These are phyloP conservation scores for Mycena haematopus DNA, from an alignment of 768 basidiomycete species.

Conservation along the genomic window DNA sequence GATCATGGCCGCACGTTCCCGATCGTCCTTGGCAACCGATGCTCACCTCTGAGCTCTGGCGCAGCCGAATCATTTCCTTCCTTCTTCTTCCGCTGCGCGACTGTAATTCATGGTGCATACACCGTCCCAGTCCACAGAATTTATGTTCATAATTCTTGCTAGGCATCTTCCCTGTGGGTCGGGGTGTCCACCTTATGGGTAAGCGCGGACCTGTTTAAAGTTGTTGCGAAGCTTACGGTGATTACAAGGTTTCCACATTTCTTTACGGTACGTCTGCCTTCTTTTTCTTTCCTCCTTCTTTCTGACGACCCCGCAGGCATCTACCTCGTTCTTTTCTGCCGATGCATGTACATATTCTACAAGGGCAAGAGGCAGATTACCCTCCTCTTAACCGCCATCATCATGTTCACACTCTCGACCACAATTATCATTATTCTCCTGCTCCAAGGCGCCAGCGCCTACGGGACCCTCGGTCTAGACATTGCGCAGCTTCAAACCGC, in stretches of 20 bases:
- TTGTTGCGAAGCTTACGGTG: neutral
- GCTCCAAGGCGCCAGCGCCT: constrained; percentile 37
- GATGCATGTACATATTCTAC: constrained; percentile 44
- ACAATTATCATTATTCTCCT: constrained; percentile 43
- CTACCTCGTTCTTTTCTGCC: constrained; percentile 44
- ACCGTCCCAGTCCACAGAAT: neutral
- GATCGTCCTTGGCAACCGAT: no score
- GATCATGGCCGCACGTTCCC: no score
- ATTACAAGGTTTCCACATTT: constrained; percentile 31
- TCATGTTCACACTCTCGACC: constrained; percentile 45
- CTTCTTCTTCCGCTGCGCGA: constrained; percentile 19
- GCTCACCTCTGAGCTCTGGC: no score
- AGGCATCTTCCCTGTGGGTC: constrained; percentile 29
- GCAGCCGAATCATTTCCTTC: neutral
- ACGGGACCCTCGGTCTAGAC: constrained; percentile 4
- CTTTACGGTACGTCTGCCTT: constrained; percentile 33
- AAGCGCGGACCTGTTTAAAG: neutral
- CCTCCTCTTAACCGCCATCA: constrained; percentile 38
- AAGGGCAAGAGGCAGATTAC: constrained; percentile 37
- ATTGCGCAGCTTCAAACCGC: constrained; percentile 33
- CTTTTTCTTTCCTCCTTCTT: neutral
- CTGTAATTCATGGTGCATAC: constrained; percentile 13
- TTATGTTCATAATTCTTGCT: neutral
- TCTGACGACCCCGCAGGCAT: constrained; percentile 35
- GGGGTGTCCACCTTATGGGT: constrained; percentile 31